Base-by-base conservation (phyloP, 805 yeast species). In the Monosporozyma yasuniensis region DNA sequence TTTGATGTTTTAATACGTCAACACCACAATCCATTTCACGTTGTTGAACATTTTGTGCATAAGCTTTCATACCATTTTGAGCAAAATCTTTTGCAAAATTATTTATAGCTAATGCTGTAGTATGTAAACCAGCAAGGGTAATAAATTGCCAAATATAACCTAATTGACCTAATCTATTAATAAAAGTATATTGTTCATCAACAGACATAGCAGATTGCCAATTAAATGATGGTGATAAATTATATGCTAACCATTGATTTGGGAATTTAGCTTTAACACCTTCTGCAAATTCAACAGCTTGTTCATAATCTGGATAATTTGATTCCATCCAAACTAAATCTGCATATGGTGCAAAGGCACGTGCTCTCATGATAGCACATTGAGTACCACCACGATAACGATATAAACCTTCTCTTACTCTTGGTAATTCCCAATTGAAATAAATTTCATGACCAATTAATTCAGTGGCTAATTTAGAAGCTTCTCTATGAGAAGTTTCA, bases 251-350 rank as follows among this genome's bases (percentile, higher is more conserved):
- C 98, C 97, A 90, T 72, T 91, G 90, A 57, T 86, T 77, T 59
- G 98, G 98, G 72, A 68, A 85, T 52, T 74, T 75, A 32, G 80
- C 78, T 67, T 83, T 79, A 57, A 91, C 95, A 64, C 98, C 97
- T 44, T 81, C 85, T 50, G 98, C 93, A 65, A 91, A 91, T 73
- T 88, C 96, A 71, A 82, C 80, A 56, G 97, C 98, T 74, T 91
- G 98, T 53, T 75, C 78, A 72, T 79, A 90, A 70, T 89, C 96
- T 58, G 98, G 98, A 59, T 87, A 79, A 69, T 90, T 90, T 52
- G 96, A 84, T 76, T 91, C 98, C 97, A 91, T 90, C 98, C 98
- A 91, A 60, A 90, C 83, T 74, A 91, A 76, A 71, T 90, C 98
- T 42, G 95, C 89, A 70, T 84, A 91, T 55, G 96, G 96, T 49